These are phyloP conservation scores for Suillus alpinus DNA, from an alignment of 768 basidiomycete species.

Conservation along the genomic window DNA sequence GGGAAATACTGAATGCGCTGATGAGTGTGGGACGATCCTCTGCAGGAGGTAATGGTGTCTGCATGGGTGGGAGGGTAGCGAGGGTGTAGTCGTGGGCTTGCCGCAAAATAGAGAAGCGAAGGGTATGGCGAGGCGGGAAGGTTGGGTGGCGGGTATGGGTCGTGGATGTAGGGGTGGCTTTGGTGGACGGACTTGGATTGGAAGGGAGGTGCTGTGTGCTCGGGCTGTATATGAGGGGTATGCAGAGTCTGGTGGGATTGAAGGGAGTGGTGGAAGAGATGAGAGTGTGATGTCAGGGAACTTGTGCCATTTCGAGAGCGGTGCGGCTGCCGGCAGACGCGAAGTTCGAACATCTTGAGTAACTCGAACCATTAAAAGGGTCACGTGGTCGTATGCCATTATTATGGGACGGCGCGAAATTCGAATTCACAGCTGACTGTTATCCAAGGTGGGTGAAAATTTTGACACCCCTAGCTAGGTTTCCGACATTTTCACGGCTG, in stretches of 20 bases:
- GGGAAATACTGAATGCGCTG: conserved; percentile 57
- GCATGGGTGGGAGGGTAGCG: conserved; percentile 24
- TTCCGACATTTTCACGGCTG: too few relatives aligned
- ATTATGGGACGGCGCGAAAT: too few relatives aligned
- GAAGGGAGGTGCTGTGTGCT: conserved; percentile 34
- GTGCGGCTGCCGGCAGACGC: too few relatives aligned
- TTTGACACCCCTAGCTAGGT: too few relatives aligned
- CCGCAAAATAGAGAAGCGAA: conserved; percentile 80
- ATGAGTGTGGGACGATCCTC: conserved; percentile 40
- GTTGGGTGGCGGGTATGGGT: conserved; percentile 16
- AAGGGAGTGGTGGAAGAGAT: conserved; percentile 55
- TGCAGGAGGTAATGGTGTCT: conserved; percentile 27
- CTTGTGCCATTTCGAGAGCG: too few relatives aligned
- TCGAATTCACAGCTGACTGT: too few relatives aligned
- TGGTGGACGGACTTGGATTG: conserved; percentile 35
- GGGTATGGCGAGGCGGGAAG: conserved; percentile 61
- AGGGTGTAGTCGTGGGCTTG: conserved; percentile 28
- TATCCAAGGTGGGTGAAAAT: too few relatives aligned
- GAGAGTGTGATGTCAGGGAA: conserved; percentile 37
- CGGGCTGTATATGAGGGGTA: conserved; percentile 51
- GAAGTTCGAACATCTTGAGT: too few relatives aligned
- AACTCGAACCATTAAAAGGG: too few relatives aligned
- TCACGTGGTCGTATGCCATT: too few relatives aligned
- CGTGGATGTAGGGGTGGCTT: conserved; percentile 50
- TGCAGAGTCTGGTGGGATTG: conserved; percentile 30